phyloP scores from a whole-genome alignment of 1,284 basidiomycete genomes.

The Somion occarium region DNA sequence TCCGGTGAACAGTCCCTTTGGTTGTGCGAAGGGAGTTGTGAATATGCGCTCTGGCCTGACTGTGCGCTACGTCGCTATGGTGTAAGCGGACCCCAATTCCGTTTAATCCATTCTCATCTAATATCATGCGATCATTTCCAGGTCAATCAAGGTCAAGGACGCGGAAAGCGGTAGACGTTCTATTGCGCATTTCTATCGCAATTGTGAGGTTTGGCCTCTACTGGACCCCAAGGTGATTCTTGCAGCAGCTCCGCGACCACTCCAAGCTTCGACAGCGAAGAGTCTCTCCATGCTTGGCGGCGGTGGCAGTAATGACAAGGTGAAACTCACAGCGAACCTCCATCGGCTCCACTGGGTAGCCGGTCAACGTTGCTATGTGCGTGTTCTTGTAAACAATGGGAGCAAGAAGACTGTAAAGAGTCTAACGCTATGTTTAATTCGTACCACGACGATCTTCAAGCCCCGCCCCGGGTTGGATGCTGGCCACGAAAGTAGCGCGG shows the following conservation, averaged over 20 bases:
- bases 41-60: constrained; percentile 51
- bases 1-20: constrained; percentile 56
- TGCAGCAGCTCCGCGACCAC: constrained; percentile 54
- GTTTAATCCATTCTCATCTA: constrained; percentile 7
- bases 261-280: constrained; percentile 58
- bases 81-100: no score
- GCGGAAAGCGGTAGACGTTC: constrained; percentile 56
- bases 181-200: constrained; percentile 90
- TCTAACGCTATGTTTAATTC: constrained; percentile 64
- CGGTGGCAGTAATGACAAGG: constrained; percentile 43
- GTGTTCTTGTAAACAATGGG: constrained; percentile 69
- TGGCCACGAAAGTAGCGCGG: constrained; percentile 25
- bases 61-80: constrained; percentile 85
- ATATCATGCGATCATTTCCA: constrained; percentile 17
- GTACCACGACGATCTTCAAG: constrained; percentile 69
- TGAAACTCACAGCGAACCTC: constrained; percentile 70
- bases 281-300: constrained; percentile 62
- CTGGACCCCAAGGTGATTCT: constrained; percentile 66
- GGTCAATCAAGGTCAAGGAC: constrained; percentile 82
- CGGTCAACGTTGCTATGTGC: constrained; percentile 78
- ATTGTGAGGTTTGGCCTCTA: constrained; percentile 80
- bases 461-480: constrained; percentile 42
- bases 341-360: constrained; percentile 83
- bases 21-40: constrained; percentile 66
- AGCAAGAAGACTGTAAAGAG: constrained; percentile 72